Percentiles rank a stretch among this genome's conserved stretches.
phyloP scores from a whole-genome alignment of 2,329 filamentous ascomycete genomes.

The Paracorniculantispora psalliotae region DNA sequence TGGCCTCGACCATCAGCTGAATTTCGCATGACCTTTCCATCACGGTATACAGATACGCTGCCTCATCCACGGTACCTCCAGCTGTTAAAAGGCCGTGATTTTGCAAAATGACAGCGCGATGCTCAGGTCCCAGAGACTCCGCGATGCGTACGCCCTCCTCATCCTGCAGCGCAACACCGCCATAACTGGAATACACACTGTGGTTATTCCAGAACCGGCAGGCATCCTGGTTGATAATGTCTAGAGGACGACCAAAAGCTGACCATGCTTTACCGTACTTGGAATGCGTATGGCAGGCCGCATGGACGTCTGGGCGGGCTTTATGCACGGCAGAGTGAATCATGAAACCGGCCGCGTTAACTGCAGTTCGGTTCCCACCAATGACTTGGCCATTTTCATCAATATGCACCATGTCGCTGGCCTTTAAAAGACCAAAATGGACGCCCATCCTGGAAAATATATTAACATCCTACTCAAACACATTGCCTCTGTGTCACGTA shows the following conservation, averaged over 20 bases:
- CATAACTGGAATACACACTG: constrained; percentile 57
- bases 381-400: constrained; percentile 57
- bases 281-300: constrained; percentile 66
- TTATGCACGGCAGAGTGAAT: constrained; percentile 67
- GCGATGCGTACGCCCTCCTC: constrained; percentile 63
- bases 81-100: constrained; percentile 72
- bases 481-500: not conserved
- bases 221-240: constrained; percentile 67
- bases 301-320: constrained; percentile 58
- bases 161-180: constrained; percentile 50
- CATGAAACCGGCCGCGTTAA: constrained; percentile 63
- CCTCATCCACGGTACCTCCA: constrained; percentile 68
- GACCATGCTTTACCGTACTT: constrained; percentile 63
- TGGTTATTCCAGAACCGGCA: constrained; percentile 55
- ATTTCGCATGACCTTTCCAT: constrained; percentile 65
- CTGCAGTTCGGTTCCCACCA: constrained; percentile 55
- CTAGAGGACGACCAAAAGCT: constrained; percentile 57
- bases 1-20: constrained; percentile 64
- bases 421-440: constrained; percentile 63
- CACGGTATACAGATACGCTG: constrained; percentile 63
- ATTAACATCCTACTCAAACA: not conserved
- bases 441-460: constrained; percentile 38
- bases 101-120: constrained; percentile 59
- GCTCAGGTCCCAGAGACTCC: constrained; percentile 50
- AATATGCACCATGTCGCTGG: constrained; percentile 63